Conservation (phyloP, 805 yeast genomes). For the Candida qinlingensis region DNA sequence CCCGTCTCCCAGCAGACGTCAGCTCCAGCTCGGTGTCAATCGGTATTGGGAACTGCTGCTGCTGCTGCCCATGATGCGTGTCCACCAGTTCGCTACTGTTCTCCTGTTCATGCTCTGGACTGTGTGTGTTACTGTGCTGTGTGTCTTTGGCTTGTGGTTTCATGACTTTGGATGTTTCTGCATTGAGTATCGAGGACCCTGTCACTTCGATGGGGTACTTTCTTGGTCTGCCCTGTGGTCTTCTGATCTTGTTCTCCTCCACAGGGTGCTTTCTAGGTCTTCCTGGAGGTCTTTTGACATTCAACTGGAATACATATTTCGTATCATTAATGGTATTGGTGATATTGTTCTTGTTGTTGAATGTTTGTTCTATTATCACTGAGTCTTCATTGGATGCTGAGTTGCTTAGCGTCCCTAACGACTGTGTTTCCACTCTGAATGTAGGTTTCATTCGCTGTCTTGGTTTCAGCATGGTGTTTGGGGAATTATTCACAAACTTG, state of each 20-base stretch:
- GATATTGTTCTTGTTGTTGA: slow-evolving; percentile 7
- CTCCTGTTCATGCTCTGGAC: no score
- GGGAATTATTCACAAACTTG: slow-evolving; percentile 23
- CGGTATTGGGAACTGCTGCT: slow-evolving; percentile 2
- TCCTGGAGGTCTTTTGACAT: slow-evolving; percentile 39
- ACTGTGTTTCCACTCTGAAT: slow-evolving; percentile 16
- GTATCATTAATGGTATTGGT: slow-evolving; percentile 6
- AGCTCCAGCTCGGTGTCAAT: slow-evolving; percentile 6
- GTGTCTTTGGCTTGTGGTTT: neutral
- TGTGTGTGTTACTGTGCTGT: neutral
- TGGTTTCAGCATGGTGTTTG: slow-evolving; percentile 14
- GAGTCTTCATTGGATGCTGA: slow-evolving; percentile 9
- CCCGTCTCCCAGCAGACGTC: slow-evolving; percentile 3
- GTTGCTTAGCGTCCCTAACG: neutral
- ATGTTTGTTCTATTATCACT: slow-evolving; percentile 20
- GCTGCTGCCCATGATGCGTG: neutral
- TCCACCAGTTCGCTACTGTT: no score
- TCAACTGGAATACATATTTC: slow-evolving; percentile 18
- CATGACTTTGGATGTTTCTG: neutral
- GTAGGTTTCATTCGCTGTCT: slow-evolving; percentile 22
- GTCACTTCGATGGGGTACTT: slow-evolving; percentile 19
- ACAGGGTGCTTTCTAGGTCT: slow-evolving; percentile 46
- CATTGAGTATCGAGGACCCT: neutral
- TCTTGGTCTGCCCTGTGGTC: slow-evolving; percentile 27
- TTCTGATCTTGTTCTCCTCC: slow-evolving; percentile 36